Conservation (phyloP, 129 eudicot species). For the Gnaphalium uliginosum region DNA sequence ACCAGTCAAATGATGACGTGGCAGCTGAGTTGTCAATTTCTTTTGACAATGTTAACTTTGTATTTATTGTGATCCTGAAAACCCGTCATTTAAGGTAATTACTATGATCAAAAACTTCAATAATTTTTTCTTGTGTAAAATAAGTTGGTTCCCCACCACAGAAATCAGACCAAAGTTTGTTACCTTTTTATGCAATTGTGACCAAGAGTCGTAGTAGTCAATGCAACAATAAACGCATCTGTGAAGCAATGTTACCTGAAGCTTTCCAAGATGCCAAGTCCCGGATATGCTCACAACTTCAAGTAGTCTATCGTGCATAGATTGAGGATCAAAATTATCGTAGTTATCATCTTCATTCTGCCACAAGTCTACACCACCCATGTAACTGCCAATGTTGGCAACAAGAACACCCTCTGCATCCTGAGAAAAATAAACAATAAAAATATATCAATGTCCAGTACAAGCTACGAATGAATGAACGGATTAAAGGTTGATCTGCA, state of each 20-base stretch:
- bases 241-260: constrained; percentile 53
- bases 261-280: constrained; percentile 98
- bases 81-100: no score
- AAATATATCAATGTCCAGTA: neutral
- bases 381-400: constrained; percentile 95
- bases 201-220: neutral
- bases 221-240: neutral
- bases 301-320: constrained; percentile 90
- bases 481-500: neutral
- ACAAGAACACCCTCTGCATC: constrained; percentile 99
- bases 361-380: constrained; percentile 99
- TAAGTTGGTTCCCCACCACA: neutral
- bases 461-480: neutral
- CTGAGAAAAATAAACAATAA: constrained; percentile 36
- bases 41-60: neutral
- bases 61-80: neutral
- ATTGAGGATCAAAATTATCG: constrained; percentile 94
- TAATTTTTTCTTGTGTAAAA: no score
- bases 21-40: neutral
- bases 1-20: neutral
- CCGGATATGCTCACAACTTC: constrained; percentile 99
- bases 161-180: neutral
- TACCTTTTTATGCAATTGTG: neutral
- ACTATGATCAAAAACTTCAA: no score
- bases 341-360: constrained; percentile 93